Percentiles rank a stretch among this genome's conserved stretches.
Conservation (phyloP, 768 basidiomycete species). For the Lactarius hengduanensis region DNA sequence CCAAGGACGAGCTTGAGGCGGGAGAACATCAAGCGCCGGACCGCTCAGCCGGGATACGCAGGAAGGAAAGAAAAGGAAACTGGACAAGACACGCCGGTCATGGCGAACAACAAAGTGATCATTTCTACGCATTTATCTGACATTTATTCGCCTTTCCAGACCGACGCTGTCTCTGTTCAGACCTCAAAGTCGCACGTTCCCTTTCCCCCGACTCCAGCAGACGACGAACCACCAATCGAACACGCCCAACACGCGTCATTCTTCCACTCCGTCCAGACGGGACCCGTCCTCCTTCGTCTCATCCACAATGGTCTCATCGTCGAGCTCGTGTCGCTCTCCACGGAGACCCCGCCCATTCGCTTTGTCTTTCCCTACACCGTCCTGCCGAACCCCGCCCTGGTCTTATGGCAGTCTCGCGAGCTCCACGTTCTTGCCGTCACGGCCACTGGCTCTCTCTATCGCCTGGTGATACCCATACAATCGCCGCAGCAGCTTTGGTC, state of each 20-base stretch:
- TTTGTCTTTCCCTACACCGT: conserved; percentile 75
- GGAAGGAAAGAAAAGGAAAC: no score
- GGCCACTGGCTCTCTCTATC: conserved; percentile 66
- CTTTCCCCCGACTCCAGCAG: conserved; percentile 43
- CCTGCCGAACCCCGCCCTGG: conserved; percentile 62
- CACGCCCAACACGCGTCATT: conserved; percentile 69
- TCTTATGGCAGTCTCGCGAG: conserved; percentile 47
- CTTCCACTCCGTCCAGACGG: conserved; percentile 55
- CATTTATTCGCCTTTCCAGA: conserved; percentile 52
- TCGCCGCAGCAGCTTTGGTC: conserved; percentile 29
- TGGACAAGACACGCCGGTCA: background rate
- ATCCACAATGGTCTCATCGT: conserved; percentile 71
- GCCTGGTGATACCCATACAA: conserved; percentile 62
- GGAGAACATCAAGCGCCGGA: conserved; percentile 7
- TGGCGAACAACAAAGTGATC: conserved; percentile 14
- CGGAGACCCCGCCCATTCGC: conserved; percentile 62
- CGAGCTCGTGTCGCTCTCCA: conserved; percentile 74
- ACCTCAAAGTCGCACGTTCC: conserved; percentile 58
- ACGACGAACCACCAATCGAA: conserved; percentile 52
- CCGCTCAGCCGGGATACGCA: background rate
- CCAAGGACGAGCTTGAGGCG: conserved; percentile 7
- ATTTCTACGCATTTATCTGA: conserved; percentile 60
- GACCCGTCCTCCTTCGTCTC: conserved; percentile 70
- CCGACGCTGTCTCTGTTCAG: conserved; percentile 52
- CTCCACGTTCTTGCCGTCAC: conserved; percentile 75